Base-by-base conservation (phyloP, 768 basidiomycete species). In the Boletellus sp. region DNA sequence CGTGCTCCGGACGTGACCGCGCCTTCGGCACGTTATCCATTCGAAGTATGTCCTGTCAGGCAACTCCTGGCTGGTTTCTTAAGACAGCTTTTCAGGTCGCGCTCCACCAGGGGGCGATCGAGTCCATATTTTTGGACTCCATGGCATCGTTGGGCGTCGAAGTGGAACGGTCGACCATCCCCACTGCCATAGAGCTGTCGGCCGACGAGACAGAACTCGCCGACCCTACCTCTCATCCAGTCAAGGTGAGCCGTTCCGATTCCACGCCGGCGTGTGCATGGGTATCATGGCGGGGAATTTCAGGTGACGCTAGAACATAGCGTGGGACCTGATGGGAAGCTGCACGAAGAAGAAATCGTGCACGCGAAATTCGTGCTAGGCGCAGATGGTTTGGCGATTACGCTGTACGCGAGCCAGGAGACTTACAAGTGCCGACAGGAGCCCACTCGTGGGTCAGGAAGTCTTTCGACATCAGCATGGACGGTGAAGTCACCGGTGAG, bases 381-480 rank as follows among this genome's bases (percentile, higher is more conserved):
- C 2, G 76, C 82, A 19, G 90, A 92, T 62, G 88, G 86, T 79
- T 60, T 40, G 72, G 51, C 39, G 23, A 23, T 45, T 32, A 22
- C 41, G 6, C 20, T 16, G 35, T n/a, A 22, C 20, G 3, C 39
- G 26, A 31, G 12, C 26, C 15, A 17, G 15, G 35, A n/a, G 35
- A n/a, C 51, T 47, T 32, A 63, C n/a, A 24, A 36, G 11, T 24
- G 16, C 41, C 13, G 38, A 37, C 57, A 87, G 85, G 87, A 6
- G 88, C 87, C 0, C 88, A 90, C 67, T 90, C 87, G 11, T 90
- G 88, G 87, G 85, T 91, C 20, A 78, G 90, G 22, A 88, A 87
- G 51, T 48, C 68, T 0, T 70, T 88, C 9, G 73, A 74, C 9
- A 83, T 91, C 44, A 60, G 69, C 4, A 85, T 91, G 86, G 80